Conservation (phyloP, 257 asterid genomes). For the Primulina huaijiensis region DNA sequence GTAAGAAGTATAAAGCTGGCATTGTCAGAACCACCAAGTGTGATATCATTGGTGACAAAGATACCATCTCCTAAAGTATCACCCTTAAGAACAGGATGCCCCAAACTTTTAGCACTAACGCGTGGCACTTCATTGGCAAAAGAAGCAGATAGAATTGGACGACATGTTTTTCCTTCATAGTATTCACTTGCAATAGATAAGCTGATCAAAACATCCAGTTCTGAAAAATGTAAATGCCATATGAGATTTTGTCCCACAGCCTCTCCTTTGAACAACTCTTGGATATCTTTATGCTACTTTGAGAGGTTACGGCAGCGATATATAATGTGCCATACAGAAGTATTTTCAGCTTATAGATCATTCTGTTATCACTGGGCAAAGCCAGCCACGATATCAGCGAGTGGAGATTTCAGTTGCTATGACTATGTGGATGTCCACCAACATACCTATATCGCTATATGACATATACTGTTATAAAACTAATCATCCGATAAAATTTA, state of each 20-base stretch:
- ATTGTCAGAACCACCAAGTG: constrained; percentile 65
- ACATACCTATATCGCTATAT: not conserved
- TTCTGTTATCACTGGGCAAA: not conserved
- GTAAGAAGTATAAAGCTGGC: constrained; percentile 84
- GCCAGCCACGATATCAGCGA: constrained; percentile 3
- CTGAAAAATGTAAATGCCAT: constrained; percentile 46
- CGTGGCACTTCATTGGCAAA: constrained; percentile 51
- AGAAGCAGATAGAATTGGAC: constrained; percentile 56
- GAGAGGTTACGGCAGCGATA: not conserved
- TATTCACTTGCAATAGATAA: constrained; percentile 77
- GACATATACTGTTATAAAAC: not conserved
- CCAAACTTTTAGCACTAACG: constrained; percentile 68
- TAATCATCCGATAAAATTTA: not conserved
- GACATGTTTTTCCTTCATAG: constrained; percentile 77
- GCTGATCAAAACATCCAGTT: constrained; percentile 93
- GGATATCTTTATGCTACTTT: not conserved
- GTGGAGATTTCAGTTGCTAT: not conserved
- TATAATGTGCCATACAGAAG: not conserved
- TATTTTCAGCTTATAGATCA: not conserved
- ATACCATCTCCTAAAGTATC: constrained; percentile 74
- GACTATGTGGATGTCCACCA: not conserved
- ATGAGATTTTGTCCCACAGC: constrained; percentile 14
- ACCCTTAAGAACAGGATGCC: constrained; percentile 84
- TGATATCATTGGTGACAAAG: constrained; percentile 79
- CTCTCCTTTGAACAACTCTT: constrained; percentile 11